Conservation (phyloP, 306 rosid genomes). For the Acacia crassicarpa region DNA sequence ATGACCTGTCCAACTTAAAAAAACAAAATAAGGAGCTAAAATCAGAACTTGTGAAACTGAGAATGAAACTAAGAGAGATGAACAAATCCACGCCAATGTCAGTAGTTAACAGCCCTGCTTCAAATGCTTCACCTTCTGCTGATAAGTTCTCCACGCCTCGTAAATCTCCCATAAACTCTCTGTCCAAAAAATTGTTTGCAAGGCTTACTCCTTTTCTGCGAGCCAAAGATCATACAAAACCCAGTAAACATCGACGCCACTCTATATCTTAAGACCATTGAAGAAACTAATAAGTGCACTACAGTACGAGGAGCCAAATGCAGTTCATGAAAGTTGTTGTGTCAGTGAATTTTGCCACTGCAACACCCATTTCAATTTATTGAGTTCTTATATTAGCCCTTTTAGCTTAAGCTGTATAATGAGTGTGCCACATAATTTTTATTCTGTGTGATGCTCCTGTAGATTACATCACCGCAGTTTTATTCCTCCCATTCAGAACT, state of each 20-base stretch:
- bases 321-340: not conserved
- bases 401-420: not conserved
- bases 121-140: slow-evolving; percentile 41
- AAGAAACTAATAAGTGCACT: not conserved
- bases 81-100: slow-evolving; percentile 47
- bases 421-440: not conserved
- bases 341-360: not conserved
- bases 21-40: slow-evolving; percentile 80
- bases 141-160: slow-evolving; percentile 77
- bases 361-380: not conserved
- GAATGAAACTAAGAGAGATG: slow-evolving; percentile 69
- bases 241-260: slow-evolving; percentile 78
- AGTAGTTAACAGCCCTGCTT: slow-evolving; percentile 51
- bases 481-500: slow-evolving; percentile 38
- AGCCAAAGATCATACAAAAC: slow-evolving; percentile 53
- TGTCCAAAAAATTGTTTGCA: slow-evolving; percentile 67
- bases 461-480: slow-evolving; percentile 35
- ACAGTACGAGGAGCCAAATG: not conserved
- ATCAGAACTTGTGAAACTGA: slow-evolving; percentile 72
- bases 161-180: slow-evolving; percentile 67
- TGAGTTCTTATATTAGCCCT: not conserved
- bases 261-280: slow-evolving; percentile 66
- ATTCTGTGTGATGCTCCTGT: slow-evolving; percentile 35
- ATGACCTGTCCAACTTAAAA: slow-evolving; percentile 60
- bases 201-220: slow-evolving; percentile 75